A percentile compares a stretch with the other conserved stretches of the same genome.
Evolutionary conservation across 2,329 filamentous ascomycete genomes (phyloP).

Genomic region (Hymenoscyphus linearis): DNA sequence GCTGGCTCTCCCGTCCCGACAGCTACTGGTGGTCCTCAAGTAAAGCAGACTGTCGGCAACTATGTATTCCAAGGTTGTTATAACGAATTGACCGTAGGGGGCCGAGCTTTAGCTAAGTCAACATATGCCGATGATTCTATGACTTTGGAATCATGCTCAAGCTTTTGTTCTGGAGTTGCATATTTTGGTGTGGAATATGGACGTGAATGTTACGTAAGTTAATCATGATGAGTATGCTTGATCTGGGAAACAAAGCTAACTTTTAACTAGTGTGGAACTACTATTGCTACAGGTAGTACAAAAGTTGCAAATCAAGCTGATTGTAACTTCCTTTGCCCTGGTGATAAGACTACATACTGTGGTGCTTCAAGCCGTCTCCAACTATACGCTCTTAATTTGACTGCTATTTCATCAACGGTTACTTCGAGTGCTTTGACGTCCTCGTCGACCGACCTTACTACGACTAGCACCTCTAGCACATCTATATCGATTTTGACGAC

Average conservation of each 20-base stretch:
- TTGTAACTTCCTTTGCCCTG: constrained; percentile 18
- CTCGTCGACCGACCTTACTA: neutral
- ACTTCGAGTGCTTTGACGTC: neutral
- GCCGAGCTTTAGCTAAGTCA: constrained; percentile 22
- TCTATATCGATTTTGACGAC: neutral
- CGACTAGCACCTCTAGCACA: neutral
- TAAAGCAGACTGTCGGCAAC: constrained; percentile 20
- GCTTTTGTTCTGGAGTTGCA: constrained; percentile 28
- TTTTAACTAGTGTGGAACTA: constrained; percentile 29
- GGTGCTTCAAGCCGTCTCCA: constrained; percentile 25
- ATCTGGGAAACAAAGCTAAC: neutral
- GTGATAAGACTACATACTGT: constrained; percentile 11
- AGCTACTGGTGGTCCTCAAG: constrained; percentile 16
- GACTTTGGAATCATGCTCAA: constrained; percentile 32
- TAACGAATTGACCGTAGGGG: constrained; percentile 25
- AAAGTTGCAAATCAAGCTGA: constrained; percentile 22
- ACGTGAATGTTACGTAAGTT: constrained; percentile 28
- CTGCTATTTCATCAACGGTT: neutral
- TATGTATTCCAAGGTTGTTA: constrained; percentile 31
- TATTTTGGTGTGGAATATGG: constrained; percentile 38
- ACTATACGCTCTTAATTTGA: constrained; percentile 5
- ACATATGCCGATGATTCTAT: constrained; percentile 26
- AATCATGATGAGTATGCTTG: neutral
- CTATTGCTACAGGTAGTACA: constrained; percentile 18
- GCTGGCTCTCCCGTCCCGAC: constrained; percentile 13